Evolutionary conservation across 306 rosid genomes (phyloP), one percentile per base, ranked within the genome.

Genomic region (Chamaecrista fasciculata): DNA sequence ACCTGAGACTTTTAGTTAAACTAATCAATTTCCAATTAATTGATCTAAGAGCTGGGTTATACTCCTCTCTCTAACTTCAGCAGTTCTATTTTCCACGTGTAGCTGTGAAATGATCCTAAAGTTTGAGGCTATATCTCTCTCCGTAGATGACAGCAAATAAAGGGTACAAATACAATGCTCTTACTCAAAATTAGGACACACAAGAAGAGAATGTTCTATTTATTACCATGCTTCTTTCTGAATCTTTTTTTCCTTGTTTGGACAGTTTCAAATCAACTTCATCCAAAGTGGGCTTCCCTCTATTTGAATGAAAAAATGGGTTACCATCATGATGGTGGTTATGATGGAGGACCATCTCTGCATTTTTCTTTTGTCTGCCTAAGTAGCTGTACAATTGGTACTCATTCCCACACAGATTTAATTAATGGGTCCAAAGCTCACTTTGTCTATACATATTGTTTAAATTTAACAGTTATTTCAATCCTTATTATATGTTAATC

Each of bases 131-230:
- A 55, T n/a, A n/a, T n/a, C n/a, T n/a, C n/a, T 56, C 36, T 16
- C 8, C 44, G 36, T 26, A 66, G 66, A 44, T 61, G 76, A 72
- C 39, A 62, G 31, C 2, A 29, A 51, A 15, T 11, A 25, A 18
- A 47, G 50, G 50, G 82, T 64, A 66, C 58, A 52, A 42, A 79
- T 64, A 66, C 58, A 52, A 31, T 39, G 16, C 15, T n/a, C 67
- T 82, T 78, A 66, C 83, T 60, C 68, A 25, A 74, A 74, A 74
- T 78, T 71, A 66, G 69, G 55, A 66, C 59, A 33, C 70, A 71
- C 75, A 78, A 78, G 0, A 59, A 50, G 71, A 70, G 82, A 73
- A 74, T 81, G 72, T 75, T 61, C 29, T 70, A 66, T 66, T 78
- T 46, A 78, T 65, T 73, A 65, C 25, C 56, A 25, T 52, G 25